Base-by-base conservation (phyloP, 371 early-diverging fungal genomes). In the Gilbertella persicaria region DNA sequence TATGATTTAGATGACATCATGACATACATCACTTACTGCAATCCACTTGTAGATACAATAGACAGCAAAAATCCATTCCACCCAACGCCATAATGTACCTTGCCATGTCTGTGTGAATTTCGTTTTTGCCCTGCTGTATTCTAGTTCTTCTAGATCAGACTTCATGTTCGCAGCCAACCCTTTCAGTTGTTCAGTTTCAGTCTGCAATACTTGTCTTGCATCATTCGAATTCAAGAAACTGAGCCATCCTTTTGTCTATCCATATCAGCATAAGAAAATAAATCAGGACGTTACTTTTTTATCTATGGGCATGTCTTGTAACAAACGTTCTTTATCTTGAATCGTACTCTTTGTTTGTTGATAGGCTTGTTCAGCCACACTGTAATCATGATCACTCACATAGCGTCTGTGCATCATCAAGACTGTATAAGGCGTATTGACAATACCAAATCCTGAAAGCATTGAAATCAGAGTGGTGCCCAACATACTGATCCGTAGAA, bases 361-460 rank as follows among this genome's bases (percentile, higher is more conserved):
- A 37, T 72, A 73, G 9, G 73, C 71, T 21, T 52, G 53, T 46
- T 74, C 63, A 4, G 78, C 75, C 2, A 45, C 53, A 8, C 20
- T 50, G 45, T 52, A 68, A 43, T 78, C 73, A 0, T 53, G 55
- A 13, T 77, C 71, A 29, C 57, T 69, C 2, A 73, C 69, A 45
- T 58, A 45, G 41, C 67, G 59, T 9, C 51, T 57, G 12, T 63
- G 64, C 12, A 53, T 44, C 12, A 50, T 44, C 55, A 59, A 82
- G 56, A 66, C 65, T 19, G 85, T 85, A 58, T 91, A 95, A 0
- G 96, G 95, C 24, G 87, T 85, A 64, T 92, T 89, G 28, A 96
- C 94, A 0, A 96, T 95, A 69, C 96, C 96, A 64, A 96, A 94
- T 14, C 97, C 98, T 0, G 98, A 95, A 3, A 97, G 72, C 10